These are phyloP conservation scores for Oryza longistaminata DNA, from an alignment of 176 grass and related monocot species.

Conservation along the genomic window DNA sequence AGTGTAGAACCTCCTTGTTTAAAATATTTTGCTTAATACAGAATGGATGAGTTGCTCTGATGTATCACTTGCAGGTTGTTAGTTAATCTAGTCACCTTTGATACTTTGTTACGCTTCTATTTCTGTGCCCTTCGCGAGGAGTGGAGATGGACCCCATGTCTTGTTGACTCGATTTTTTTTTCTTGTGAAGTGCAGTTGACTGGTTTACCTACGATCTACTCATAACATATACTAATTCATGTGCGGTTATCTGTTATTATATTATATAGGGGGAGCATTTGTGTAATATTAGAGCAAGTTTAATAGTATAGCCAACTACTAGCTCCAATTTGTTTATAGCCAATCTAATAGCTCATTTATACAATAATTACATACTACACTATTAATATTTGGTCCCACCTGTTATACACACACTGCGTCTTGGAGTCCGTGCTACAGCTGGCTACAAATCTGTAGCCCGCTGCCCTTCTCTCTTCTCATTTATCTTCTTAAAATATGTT, in stretches of 20 bases:
- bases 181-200: neutral
- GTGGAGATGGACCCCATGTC: neutral
- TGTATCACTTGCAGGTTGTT: neutral
- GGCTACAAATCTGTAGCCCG: too few species aligned
- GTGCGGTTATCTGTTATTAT: neutral
- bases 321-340: too few species aligned
- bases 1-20: neutral
- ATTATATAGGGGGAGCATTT: neutral
- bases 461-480: too few species aligned
- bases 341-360: too few species aligned
- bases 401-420: too few species aligned
- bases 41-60: neutral
- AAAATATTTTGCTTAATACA: neutral
- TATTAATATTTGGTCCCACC: too few species aligned
- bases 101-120: neutral
- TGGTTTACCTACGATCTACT: neutral
- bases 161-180: neutral
- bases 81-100: neutral
- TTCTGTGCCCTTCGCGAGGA: neutral
- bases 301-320: too few species aligned
- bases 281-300: slow-evolving; percentile 33
- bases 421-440: too few species aligned
- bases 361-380: too few species aligned
- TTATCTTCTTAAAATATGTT: too few species aligned
- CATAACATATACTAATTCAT: neutral